Evolutionary conservation across 345 rosid genomes (phyloP).

Genomic region (Brassica napus): DNA sequence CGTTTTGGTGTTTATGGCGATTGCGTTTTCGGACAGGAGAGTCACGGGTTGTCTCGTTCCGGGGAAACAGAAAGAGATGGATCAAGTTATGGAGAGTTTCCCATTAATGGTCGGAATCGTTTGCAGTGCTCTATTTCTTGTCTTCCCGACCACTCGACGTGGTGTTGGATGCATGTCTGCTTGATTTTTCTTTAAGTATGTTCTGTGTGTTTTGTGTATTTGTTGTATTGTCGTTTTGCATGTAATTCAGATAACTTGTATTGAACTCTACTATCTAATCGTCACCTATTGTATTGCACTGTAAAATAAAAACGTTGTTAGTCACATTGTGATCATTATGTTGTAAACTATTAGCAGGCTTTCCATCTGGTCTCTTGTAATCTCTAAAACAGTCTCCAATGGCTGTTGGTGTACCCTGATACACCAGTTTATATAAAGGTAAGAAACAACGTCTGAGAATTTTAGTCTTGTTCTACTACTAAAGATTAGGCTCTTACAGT

Average conservation of each 20-base stretch:
- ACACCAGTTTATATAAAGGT: neutral
- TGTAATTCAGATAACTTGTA: neutral
- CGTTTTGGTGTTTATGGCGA: constrained; percentile 70
- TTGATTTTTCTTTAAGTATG: constrained; percentile 23
- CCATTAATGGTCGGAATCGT: constrained; percentile 76
- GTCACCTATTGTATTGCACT: neutral
- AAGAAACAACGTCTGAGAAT: neutral
- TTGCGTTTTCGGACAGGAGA: constrained; percentile 68
- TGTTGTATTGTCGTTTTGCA: neutral
- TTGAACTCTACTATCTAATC: neutral
- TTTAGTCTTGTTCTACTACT: constrained; percentile 16
- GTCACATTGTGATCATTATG: neutral
- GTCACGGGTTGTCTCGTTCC: constrained; percentile 64
- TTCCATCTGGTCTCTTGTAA: constrained; percentile 94
- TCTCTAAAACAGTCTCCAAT: constrained; percentile 95
- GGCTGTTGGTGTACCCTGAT: constrained; percentile 81
- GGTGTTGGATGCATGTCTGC: constrained; percentile 72
- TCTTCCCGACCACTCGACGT: constrained; percentile 61
- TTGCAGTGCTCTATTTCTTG: constrained; percentile 70
- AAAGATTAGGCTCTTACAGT: constrained; percentile 47
- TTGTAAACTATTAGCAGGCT: constrained; percentile 70
- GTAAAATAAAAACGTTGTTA: neutral
- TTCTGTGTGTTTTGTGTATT: neutral
- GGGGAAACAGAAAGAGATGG: constrained; percentile 68
- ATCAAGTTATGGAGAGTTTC: constrained; percentile 82